phyloP scores from a whole-genome alignment of 1,284 basidiomycete species.

The Quambalaria eucalypti region DNA sequence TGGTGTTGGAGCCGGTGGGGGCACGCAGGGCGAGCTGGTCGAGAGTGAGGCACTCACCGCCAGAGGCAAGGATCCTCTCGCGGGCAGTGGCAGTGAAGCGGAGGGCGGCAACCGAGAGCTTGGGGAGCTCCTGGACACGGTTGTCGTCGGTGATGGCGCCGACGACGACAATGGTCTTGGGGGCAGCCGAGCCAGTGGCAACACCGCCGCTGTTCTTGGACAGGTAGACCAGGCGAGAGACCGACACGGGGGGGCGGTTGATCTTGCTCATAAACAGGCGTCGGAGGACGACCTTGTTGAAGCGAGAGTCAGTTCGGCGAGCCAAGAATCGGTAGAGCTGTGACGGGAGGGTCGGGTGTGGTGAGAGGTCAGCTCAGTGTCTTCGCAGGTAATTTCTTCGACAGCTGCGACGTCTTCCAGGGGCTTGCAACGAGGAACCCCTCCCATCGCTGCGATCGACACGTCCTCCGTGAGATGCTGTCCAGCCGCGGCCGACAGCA shows the following conservation, averaged over 20 bases:
- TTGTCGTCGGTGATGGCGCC: conserved; percentile 94
- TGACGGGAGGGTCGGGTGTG: too few relatives aligned
- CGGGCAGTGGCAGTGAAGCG: conserved; percentile 87
- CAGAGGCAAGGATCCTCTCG: conserved; percentile 88
- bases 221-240: conserved; percentile 45
- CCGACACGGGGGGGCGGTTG: conserved; percentile 91
- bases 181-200: conserved; percentile 29
- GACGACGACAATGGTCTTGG: conserved; percentile 68
- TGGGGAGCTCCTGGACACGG: conserved; percentile 76
- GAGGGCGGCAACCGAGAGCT: conserved; percentile 86
- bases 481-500: too few relatives aligned
- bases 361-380: too few relatives aligned
- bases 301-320: conserved; percentile 85
- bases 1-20: conserved; percentile 89
- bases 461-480: too few relatives aligned
- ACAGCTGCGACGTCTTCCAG: too few relatives aligned
- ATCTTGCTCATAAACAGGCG: conserved; percentile 93
- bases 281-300: conserved; percentile 97
- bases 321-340: conserved; percentile 99
- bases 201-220: conserved; percentile 43
- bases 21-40: conserved; percentile 91
- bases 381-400: too few relatives aligned
- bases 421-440: too few relatives aligned
- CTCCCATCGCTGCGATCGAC: too few relatives aligned
- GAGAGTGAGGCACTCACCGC: conserved; percentile 87